phyloP scores from a whole-genome alignment of 768 basidiomycete species.

The Xerocomus potaroensis region DNA sequence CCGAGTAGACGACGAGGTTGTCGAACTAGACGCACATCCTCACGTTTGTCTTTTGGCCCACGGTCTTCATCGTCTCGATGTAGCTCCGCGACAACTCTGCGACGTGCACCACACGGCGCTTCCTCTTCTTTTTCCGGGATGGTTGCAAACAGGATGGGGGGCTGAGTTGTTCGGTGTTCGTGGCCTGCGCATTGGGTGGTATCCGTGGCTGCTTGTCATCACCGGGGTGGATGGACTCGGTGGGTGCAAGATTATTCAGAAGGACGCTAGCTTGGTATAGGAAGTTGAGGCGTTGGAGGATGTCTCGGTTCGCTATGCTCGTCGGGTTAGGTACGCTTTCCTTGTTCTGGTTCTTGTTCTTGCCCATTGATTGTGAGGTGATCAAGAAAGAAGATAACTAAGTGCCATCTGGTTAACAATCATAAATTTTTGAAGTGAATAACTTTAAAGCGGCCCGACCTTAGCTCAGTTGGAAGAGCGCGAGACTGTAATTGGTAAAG shows the following conservation, averaged over 20 bases:
- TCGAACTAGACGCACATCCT: slow-evolving; percentile 52
- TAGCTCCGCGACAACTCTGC: slow-evolving; percentile 63
- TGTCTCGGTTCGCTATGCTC: slow-evolving; percentile 63
- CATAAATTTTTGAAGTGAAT: too few relatives aligned
- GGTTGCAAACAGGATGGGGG: not conserved
- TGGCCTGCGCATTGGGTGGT: not conserved
- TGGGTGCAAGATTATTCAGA: slow-evolving; percentile 39
- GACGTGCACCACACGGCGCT: slow-evolving; percentile 30
- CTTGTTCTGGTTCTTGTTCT: slow-evolving; percentile 55
- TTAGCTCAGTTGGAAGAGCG: slow-evolving; percentile 49
- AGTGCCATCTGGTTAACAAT: too few relatives aligned
- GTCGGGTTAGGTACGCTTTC: slow-evolving; percentile 54
- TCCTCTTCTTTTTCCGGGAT: slow-evolving; percentile 14
- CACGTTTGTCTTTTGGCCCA: slow-evolving; percentile 73
- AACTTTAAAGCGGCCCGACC: too few relatives aligned
- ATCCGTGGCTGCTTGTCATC: not conserved
- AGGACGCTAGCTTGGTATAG: slow-evolving; percentile 78
- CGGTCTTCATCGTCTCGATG: slow-evolving; percentile 58
- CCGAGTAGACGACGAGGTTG: too few relatives aligned
- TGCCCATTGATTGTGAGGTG: slow-evolving; percentile 47
- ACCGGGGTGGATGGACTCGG: not conserved
- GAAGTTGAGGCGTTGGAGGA: slow-evolving; percentile 80
- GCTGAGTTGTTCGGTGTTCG: not conserved
- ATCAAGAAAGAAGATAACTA: too few relatives aligned
- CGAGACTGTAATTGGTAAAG: slow-evolving; percentile 39